A percentile compares a stretch with the other conserved stretches of the same genome.
phyloP scores from a whole-genome alignment of 768 basidiomycete species.

The Lactifluus volemus region DNA sequence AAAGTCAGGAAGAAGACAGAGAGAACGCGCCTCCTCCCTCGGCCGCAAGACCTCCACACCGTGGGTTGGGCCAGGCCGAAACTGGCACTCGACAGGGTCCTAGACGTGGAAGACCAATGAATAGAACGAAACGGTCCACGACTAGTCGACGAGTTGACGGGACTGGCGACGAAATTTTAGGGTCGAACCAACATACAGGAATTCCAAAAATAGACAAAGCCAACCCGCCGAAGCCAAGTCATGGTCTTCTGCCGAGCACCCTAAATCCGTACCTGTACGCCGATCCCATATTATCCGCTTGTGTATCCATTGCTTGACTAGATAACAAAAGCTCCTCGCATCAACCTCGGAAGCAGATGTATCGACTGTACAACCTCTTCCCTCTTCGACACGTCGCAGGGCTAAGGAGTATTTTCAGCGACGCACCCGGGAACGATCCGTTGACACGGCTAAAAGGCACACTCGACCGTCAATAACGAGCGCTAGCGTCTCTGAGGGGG shows the following conservation, averaged over 20 bases:
- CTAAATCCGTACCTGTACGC: not conserved
- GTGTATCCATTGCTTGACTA: not conserved
- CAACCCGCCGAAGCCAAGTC: not conserved
- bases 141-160: not conserved
- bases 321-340: not conserved
- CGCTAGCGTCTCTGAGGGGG: not conserved
- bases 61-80: not conserved
- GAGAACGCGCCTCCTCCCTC: conserved; percentile 7
- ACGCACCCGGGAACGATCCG: conserved; percentile 17
- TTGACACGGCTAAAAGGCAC: not conserved
- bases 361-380: conserved; percentile 6
- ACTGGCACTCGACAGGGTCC: not conserved
- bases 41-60: not conserved
- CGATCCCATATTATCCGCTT: not conserved
- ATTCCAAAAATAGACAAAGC: conserved; percentile 1
- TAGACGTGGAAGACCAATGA: not conserved
- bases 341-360: not conserved
- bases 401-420: conserved; percentile 18
- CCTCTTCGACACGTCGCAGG: conserved; percentile 12
- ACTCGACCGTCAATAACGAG: not conserved
- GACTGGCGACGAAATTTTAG: not conserved
- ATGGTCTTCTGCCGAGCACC: not conserved
- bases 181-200: not conserved
- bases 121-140: not conserved
- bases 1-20: not conserved